Evolutionary conservation across 2,329 filamentous ascomycete genomes (phyloP), one percentile per base, ranked within the genome.

Genomic region (Microcyclosporella mali): DNA sequence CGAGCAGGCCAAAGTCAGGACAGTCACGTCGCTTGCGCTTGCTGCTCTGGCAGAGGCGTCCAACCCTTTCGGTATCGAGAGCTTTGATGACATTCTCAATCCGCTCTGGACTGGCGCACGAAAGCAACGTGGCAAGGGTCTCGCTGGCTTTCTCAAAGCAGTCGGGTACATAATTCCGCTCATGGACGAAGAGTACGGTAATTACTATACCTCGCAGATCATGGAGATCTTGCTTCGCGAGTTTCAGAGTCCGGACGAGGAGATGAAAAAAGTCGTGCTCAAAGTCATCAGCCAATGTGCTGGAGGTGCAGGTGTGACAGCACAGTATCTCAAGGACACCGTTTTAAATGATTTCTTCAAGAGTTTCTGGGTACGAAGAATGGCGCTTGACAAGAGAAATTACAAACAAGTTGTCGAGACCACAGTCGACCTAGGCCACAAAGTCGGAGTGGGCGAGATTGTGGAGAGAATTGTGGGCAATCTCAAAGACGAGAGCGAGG

Each of bases 151-250:
- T 67, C 73, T 98, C 49, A 98, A 98, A 70, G 92, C 92, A 35
- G 90, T 98, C 33, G 92, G 92, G 18, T 97, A 92, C 65, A 95
- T 98, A 61, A 97, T 98, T 50, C 92, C 92, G 3, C 78, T 98
- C 40, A 98, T 98, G 92, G 92, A 98, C 69, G 92, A 98, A 67
- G 92, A 98, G 62, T 97, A 95, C 65, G 90, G 92, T 67, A 97
- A 95, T 64, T 98, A 98, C 70, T 98, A 98, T 62, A 97, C 92
- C 7, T 87, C 82, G 55, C 89, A 98, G 66, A 95, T 98, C 59
- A 97, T 98, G 90, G 92, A 97, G 66, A 97, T 97, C 58, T 72
- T 98, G 11, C 79, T 97, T 21, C 82, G 92, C 58, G 92, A 98
- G 63, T 98, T 98, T 60, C 85, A 88, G 6, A 95, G 90, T 1